Evolutionary conservation across 2,329 filamentous ascomycete genomes (phyloP), one percentile per base, ranked within the genome.

Genomic region (Epichloe brachyelytri): DNA sequence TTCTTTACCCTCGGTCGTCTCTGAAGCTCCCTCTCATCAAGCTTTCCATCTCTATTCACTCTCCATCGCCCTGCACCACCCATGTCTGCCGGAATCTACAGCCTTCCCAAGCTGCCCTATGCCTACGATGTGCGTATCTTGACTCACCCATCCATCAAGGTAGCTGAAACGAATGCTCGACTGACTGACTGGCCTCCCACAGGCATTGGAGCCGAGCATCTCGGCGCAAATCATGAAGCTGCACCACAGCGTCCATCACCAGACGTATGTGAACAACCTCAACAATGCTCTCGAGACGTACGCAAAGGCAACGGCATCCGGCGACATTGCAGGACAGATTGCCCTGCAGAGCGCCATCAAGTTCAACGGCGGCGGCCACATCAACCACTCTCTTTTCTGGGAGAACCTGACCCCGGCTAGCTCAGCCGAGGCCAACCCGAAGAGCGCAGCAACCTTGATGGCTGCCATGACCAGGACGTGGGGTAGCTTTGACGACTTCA

Each of bases 341-440:
- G 70, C 77, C 17, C 75, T 88, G n/a, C 82, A 85, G 59, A 71
- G 76, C 17, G 78, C 78, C 55, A 82, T 95, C 71, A 86, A 85
- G 62, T 95, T 95, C 77, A 88, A 95, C 66, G 89, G 85, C 46
- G 90, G 90, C 43, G 90, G 90, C 6, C 89, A 95, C 73, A 84
- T 94, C 70, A 96, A 96, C 73, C 90, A 95, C 74, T 83, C 81
- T 0, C 80, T 95, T 37, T 95, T 95, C 76, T 96, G 89, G 89
- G 82, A 86, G 70, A 90, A 88, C 67, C 76, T 94, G 17, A 69
- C 79, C 0, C 85, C 86, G 0, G 68, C 80, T 0, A 72, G 69
- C 17, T 80, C 76, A 2, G 56, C 73, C 0, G 78, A 82, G 7
- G 76, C 85, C 1, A 71, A 78, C 45, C 66, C 76, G 3, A 69